These are phyloP conservation scores for Aspergillus coremiiformis DNA, from an alignment of 495 filamentous ascomycete species.

Conservation along the genomic window DNA sequence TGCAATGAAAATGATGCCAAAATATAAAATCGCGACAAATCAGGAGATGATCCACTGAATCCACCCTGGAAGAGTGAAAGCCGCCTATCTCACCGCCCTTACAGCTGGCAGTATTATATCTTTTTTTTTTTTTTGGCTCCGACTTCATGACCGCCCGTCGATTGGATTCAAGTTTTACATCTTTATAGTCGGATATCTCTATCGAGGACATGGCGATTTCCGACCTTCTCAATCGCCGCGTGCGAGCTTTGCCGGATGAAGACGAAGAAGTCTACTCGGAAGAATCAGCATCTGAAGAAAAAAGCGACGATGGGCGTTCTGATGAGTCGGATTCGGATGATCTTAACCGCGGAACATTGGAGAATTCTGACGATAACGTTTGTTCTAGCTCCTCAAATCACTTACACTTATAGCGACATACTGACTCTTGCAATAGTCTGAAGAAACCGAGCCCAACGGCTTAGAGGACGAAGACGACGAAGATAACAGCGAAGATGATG, in stretches of 20 bases:
- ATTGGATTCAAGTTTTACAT: not conserved
- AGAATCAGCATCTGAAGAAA: conserved; percentile 20
- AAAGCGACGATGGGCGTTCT: conserved; percentile 14
- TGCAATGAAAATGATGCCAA: not conserved
- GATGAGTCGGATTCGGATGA: conserved; percentile 22
- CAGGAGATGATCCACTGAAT: not conserved
- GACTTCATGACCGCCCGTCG: conserved; percentile 14
- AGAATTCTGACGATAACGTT: conserved; percentile 15
- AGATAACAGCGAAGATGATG: conserved; percentile 10
- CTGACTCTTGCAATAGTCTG: not conserved
- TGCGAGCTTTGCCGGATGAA: conserved; percentile 50
- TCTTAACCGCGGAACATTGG: conserved; percentile 6
- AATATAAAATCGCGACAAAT: conserved; percentile 7
- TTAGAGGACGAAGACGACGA: conserved; percentile 1
- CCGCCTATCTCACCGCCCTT: conserved; percentile 13
- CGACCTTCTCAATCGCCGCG: conserved; percentile 50
- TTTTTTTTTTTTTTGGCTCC: conserved; percentile 16
- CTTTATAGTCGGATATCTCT: not conserved
- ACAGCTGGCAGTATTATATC: conserved; percentile 4
- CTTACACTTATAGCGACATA: not conserved
- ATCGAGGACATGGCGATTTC: conserved; percentile 35
- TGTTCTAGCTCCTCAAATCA: conserved; percentile 14
- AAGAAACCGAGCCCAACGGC: conserved; percentile 21
- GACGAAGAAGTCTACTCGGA: conserved; percentile 43
- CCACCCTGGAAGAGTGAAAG: not conserved